These are phyloP conservation scores for Phialophora chinensis DNA, from an alignment of 2,329 filamentous ascomycete species.

Conservation along the genomic window DNA sequence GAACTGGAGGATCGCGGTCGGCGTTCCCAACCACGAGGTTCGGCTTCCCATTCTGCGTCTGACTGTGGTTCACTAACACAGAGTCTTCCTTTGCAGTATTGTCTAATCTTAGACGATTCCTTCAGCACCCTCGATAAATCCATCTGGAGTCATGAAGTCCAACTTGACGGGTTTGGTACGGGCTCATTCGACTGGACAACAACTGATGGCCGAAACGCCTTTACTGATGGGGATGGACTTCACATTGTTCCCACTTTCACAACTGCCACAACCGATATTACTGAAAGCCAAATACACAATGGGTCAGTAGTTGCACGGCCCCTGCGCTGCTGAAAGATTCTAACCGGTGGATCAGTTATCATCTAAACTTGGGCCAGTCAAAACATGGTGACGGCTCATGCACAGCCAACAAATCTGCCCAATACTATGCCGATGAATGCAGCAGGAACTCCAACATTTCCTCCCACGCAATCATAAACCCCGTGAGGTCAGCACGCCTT, in stretches of 20 bases:
- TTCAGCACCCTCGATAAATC: conserved; percentile 52
- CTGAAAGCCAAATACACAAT: conserved; percentile 34
- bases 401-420: conserved; percentile 23
- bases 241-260: conserved; percentile 63
- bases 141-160: conserved; percentile 59
- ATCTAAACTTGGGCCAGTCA: conserved; percentile 51
- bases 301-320: conserved; percentile 28
- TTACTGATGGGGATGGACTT: conserved; percentile 56
- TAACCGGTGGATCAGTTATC: conserved; percentile 31
- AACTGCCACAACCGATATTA: conserved; percentile 43
- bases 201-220: conserved; percentile 55
- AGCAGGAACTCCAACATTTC: conserved; percentile 52
- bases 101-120: conserved; percentile 58
- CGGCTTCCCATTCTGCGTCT: conserved; percentile 28
- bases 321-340: conserved; percentile 36
- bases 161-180: conserved; percentile 55
- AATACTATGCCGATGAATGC: conserved; percentile 31
- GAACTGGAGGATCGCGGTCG: conserved; percentile 33
- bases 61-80: conserved; percentile 26
- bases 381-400: conserved; percentile 28
- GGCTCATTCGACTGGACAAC: conserved; percentile 64
- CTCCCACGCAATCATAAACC: conserved; percentile 52
- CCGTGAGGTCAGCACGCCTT: conserved; percentile 58
- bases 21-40: conserved; percentile 33
- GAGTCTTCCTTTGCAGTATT: conserved; percentile 58